Evolutionary conservation across 441 rosid species (phyloP).

Genomic region (Erodium moschatum): DNA sequence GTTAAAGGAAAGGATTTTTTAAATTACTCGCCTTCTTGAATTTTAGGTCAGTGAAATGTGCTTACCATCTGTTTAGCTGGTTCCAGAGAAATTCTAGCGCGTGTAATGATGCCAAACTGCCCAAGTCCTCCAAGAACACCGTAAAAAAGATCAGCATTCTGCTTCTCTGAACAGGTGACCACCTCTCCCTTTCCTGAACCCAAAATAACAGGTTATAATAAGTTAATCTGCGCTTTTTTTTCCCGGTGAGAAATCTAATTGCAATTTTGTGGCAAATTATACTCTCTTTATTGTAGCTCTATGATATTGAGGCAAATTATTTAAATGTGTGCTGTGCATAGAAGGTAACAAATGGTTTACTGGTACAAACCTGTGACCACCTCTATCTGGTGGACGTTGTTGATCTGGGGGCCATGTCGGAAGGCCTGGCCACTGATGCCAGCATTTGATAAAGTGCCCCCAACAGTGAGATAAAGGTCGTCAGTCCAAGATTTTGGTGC

Average conservation of each 20-base stretch:
- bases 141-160: slow-evolving; percentile 71
- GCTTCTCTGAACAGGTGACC: slow-evolving; percentile 61
- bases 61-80: slow-evolving; percentile 79
- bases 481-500: slow-evolving; percentile 98
- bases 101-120: slow-evolving; percentile 91
- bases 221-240: background rate
- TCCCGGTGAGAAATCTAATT: background rate
- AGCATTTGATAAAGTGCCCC: slow-evolving; percentile 91
- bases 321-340: background rate
- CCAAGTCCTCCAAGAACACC: slow-evolving; percentile 95
- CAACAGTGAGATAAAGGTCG: slow-evolving; percentile 85
- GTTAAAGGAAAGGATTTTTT: background rate
- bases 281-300: background rate
- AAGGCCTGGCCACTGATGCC: slow-evolving; percentile 98
- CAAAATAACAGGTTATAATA: slow-evolving; percentile 7
- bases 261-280: background rate
- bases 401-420: slow-evolving; percentile 56
- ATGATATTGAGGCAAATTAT: slow-evolving; percentile 12
- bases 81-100: slow-evolving; percentile 78
- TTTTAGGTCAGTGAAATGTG: background rate
- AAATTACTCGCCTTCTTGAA: background rate
- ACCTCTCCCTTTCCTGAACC: slow-evolving; percentile 83
- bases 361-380: slow-evolving; percentile 69
- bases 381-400: slow-evolving; percentile 80
- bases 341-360: background rate